Evolutionary conservation across 2,329 filamentous ascomycete genomes (phyloP).

Genomic region (Penicillium crustosum): DNA sequence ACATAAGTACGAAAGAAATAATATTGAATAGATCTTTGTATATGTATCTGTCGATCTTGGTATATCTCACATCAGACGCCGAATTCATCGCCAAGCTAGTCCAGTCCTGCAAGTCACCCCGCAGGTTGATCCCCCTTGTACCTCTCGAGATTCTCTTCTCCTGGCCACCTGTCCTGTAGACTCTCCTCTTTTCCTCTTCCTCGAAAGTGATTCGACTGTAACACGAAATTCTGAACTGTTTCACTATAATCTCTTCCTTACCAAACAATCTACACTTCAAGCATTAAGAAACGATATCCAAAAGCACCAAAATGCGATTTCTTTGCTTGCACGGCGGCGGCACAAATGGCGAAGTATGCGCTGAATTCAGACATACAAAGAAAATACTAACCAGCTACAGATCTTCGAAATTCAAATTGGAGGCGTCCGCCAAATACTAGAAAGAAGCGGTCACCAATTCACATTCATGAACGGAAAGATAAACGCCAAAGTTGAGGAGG

Average conservation of each 20-base stretch:
- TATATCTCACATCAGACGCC: neutral
- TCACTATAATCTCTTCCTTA: neutral
- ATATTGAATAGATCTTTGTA: neutral
- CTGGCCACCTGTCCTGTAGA: neutral
- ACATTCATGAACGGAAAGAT: constrained; percentile 31
- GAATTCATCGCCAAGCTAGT: neutral
- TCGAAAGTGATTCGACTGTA: too few species aligned
- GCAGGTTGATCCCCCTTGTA: neutral
- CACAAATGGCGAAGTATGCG: constrained; percentile 33
- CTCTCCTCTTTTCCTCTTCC: neutral
- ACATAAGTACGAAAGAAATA: neutral
- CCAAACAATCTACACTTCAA: neutral
- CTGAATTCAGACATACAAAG: neutral
- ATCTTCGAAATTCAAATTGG: constrained; percentile 39
- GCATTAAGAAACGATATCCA: neutral
- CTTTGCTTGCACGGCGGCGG: constrained; percentile 36
- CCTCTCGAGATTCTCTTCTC: neutral
- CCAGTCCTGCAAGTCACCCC: neutral
- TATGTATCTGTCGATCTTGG: neutral
- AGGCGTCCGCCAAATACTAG: constrained; percentile 29
- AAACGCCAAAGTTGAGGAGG: constrained; percentile 27
- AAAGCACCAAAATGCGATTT: constrained; percentile 29
- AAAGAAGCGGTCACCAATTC: constrained; percentile 31
- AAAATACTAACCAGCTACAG: constrained; percentile 14
- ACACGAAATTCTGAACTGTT: neutral